Base-by-base conservation (phyloP, 805 yeast genomes). In the Ogataea haglerorum region DNA sequence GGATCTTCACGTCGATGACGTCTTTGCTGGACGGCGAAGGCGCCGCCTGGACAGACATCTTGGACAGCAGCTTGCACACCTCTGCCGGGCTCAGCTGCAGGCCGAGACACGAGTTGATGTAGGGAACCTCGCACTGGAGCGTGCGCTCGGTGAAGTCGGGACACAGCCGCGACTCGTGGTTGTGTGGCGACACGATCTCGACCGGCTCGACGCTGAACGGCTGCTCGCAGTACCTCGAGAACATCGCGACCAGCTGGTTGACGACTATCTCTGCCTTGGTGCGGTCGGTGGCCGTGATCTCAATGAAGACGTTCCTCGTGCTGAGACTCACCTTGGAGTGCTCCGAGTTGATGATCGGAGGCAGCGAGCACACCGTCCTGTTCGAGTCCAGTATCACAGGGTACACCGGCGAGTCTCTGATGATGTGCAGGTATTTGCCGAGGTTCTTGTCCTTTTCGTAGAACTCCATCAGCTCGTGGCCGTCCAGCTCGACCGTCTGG, bases 281-380 rank as follows among this genome's bases (percentile, higher is more conserved):
- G 63, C 68, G 85, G 63, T 93, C 99, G 37, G 95, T 87, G 51
- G 95, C 99, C 13, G 98, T 91, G 43, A 88, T 78, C 52, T 93
- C 99, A 55, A 93, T 80, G 64, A 91, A 88, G 46, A 95, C 85
- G 57, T 93, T 90, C 52, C 69, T 80, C 47, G 99, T 91, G 43
- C 86, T 73, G 49, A 89, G 65, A 14, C 93, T 72, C 56, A 93
- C 87, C 69, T 95, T 95, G 37, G 95, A 82, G 60, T 75, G 85
- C 58, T 93, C 83, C 27, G 95, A 84, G 70, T 93, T 93, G 70
- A 93, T 95, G 60, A 93, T 84, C 49, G 99, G 99, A 37, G 99
- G 99, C 72, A 93, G 67, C 6, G 98, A 90, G 56, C 95, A 82
- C 38, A 93, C 93, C 7, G 76, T 73, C 56, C 82, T 76, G 30